Base-by-base conservation (phyloP, 495 filamentous ascomycete species). In the Umbilicaria muhlenbergii region DNA sequence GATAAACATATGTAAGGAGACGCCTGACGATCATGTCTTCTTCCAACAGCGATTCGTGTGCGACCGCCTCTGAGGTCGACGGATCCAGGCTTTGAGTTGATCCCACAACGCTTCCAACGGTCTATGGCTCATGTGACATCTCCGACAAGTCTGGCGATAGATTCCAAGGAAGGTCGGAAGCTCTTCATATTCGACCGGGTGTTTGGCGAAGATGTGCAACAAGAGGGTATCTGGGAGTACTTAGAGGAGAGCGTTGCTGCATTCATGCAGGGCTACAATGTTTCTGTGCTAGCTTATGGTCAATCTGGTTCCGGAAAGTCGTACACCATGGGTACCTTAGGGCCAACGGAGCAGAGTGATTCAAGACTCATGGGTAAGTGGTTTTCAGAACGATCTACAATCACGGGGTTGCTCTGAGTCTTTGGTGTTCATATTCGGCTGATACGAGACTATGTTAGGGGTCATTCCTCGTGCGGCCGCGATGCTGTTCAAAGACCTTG, bases 301-400 rank as follows among this genome's bases (percentile, higher is more conserved):
- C 91, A 99, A 67, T 99, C 91, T n/a, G 91, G 91, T 33, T 86
- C 91, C n/a, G 91, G 91, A 53, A 99, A 99, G 64, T 99, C 91
- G 1, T 96, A 95, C 58, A 99, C 91, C 0, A 99, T 99, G 91
- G 91, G 91, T 34, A 99, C 91, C 1, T 83, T 91, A 3, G 86
- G 88, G 3, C 88, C 92, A 7, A 63, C 57, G 15, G 89, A 94
- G 55, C 84, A 94, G 54, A 69, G 66, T n/a, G 68, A 88, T 53
- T 42, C 70, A 37, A 71, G 80, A 11, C 62, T 75, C 0, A 93
- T 87, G 84, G 89, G 87, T 93, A 68, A 61, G 75, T 62, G n/a
- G 21, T 38, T 28, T 1, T 10, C 24, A 28, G 6, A 45, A 55
- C 16, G 1, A 11, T 15, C 36, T 16, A 12, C 37, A 32, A 33